Evolutionary conservation across 1,284 basidiomycete species (phyloP), one percentile per base, ranked within the genome.

Genomic region (Ustilago bromivora): DNA sequence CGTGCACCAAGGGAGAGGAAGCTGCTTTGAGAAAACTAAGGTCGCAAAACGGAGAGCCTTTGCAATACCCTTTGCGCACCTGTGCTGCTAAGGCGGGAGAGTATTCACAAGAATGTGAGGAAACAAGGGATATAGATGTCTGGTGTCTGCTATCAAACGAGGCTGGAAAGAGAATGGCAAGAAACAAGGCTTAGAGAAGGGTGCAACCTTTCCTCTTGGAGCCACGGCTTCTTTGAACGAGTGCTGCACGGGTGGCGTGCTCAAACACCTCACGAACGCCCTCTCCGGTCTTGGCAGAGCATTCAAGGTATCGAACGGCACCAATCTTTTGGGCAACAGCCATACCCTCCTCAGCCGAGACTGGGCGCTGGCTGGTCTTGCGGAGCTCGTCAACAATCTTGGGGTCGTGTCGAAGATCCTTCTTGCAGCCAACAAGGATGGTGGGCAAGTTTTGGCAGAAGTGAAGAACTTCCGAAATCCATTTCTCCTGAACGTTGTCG

Each of bases 401-500:
- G 61, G 83, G 84, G 74, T 85, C 84, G 55, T 82, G 84, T 61
- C 84, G 84, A 11, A 85, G 79, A 67, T 85, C 84, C 79, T 84
- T 95, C 90, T 96, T 96, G 90, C 93, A 95, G 8, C 93, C 94
- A 73, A 96, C 93, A 64, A 96, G 91, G 85, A 96, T 92, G 88
- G 95, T 91, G 63, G 94, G 94, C 49, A 95, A 88, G 70, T 91
- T 92, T 55, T 92, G 89, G 87, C 94, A 96, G 88, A 96, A 96
- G 87, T 96, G 94, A 88, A 93, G 91, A 56, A 96, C 94, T 86
- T 96, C 94, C 15, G 94, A 93, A 83, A 94, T 93, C 94, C 94
- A 96, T 93, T 96, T 96, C 88, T 96, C 94, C 88, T 96, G 93
- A 40, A 96, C 94, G 89, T 96, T 96, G 88, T 95, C 94, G 75